phyloP scores from a whole-genome alignment of 257 asterid species.

The Paulownia fortunei region DNA sequence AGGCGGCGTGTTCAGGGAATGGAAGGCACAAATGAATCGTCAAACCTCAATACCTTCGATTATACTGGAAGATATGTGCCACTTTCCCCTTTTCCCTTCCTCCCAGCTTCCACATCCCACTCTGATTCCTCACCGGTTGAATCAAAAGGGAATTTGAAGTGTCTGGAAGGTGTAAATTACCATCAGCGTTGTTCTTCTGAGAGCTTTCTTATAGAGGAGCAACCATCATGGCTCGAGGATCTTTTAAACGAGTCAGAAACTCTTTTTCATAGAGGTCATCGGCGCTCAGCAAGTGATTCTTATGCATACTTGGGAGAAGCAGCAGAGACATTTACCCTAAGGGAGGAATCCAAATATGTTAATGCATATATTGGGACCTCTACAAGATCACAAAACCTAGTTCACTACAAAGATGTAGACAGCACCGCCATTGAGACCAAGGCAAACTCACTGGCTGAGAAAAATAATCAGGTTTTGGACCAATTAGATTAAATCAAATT shows the following conservation, averaged over 20 bases:
- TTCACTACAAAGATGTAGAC: constrained; percentile 29
- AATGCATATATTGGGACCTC: constrained; percentile 28
- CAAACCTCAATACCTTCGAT: constrained; percentile 22
- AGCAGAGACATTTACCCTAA: constrained; percentile 26
- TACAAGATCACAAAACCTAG: constrained; percentile 23
- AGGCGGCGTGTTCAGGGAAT: constrained; percentile 34
- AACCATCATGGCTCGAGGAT: constrained; percentile 87
- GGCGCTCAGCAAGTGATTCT: constrained; percentile 80
- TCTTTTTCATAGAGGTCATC: constrained; percentile 45
- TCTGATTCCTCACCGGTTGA: constrained; percentile 29
- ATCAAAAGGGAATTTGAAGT: constrained; percentile 28
- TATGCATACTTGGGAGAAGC: constrained; percentile 55
- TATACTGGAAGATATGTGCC: constrained; percentile 29
- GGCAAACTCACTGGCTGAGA: constrained; percentile 36
- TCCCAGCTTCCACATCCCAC: constrained; percentile 33
- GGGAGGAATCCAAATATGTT: constrained; percentile 38
- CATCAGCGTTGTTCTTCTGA: constrained; percentile 73
- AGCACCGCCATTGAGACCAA: constrained; percentile 30
- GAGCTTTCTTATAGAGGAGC: constrained; percentile 65
- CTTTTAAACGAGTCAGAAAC: constrained; percentile 66
- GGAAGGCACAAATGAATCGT: constrained; percentile 35
- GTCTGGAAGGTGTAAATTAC: constrained; percentile 29
- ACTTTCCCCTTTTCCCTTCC: constrained; percentile 34
- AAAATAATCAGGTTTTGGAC: constrained; percentile 41
- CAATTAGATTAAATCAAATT: not conserved